Percentiles rank a stretch among this genome's conserved stretches.
These are phyloP conservation scores for Penicillium argentinense DNA, from an alignment of 495 filamentous ascomycete genomes.

Conservation along the genomic window DNA sequence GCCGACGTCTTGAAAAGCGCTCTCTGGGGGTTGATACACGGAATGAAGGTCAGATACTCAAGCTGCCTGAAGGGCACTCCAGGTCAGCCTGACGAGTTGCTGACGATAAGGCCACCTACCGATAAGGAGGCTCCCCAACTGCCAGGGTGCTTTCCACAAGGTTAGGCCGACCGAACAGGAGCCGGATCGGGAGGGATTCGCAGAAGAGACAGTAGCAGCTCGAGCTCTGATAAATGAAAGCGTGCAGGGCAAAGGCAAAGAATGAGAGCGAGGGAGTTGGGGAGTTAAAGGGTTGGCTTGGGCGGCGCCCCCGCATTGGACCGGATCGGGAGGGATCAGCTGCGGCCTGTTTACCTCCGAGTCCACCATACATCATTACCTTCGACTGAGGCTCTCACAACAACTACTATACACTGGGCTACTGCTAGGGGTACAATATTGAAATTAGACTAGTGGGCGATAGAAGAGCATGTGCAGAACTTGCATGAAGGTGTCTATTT, in stretches of 20 bases:
- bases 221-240: neutral
- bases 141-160: too few relatives aligned
- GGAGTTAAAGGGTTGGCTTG: neutral
- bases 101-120: slow-evolving; percentile 25
- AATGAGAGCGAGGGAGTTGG: neutral
- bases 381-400: neutral
- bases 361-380: too few relatives aligned
- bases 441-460: too few relatives aligned
- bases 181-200: neutral
- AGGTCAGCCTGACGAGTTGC: slow-evolving; percentile 9
- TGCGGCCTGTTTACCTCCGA: slow-evolving; percentile 1
- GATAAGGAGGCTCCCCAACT: slow-evolving; percentile 13
- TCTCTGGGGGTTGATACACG: too few relatives aligned
- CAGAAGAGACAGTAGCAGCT: neutral
- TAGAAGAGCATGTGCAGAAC: too few relatives aligned
- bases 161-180: neutral
- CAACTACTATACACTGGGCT: too few relatives aligned
- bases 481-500: slow-evolving; percentile 5
- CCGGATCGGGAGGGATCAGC: slow-evolving; percentile 14
- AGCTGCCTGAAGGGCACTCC: too few relatives aligned
- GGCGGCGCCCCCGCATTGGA: slow-evolving; percentile 5
- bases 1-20: too few relatives aligned
- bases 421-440: too few relatives aligned
- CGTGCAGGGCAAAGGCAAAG: neutral
- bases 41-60: neutral